Percentiles rank a stretch among this genome's conserved stretches.
These are phyloP conservation scores for Botrytis pseudocinerea DNA, from an alignment of 2,329 filamentous ascomycete species.

Conservation along the genomic window DNA sequence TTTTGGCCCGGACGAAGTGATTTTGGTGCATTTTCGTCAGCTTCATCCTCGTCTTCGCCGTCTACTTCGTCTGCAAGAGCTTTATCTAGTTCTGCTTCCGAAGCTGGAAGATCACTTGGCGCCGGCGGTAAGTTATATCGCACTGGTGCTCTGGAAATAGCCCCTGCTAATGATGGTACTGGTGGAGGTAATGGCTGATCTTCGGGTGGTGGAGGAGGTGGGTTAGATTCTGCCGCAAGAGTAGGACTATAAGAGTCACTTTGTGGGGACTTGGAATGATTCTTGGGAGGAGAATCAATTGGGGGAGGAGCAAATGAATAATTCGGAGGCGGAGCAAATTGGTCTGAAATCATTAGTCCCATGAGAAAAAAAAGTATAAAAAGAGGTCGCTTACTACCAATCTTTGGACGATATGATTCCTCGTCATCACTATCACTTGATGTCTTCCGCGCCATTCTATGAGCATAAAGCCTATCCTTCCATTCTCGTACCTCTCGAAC, in stretches of 20 bases:
- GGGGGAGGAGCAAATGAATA: conserved; percentile 60
- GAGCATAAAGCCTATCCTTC: conserved; percentile 78
- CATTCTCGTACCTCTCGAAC: conserved; percentile 78
- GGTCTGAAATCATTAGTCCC: conserved; percentile 45
- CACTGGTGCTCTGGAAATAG: conserved; percentile 76
- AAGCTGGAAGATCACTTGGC: conserved; percentile 52
- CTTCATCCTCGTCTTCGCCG: conserved; percentile 40
- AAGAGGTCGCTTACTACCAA: conserved; percentile 46
- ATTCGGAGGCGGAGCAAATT: conserved; percentile 60
- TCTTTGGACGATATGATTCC: conserved; percentile 45
- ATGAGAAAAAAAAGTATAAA: not conserved
- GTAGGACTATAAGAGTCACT: conserved; percentile 30
- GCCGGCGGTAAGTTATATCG: conserved; percentile 63
- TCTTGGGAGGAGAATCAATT: conserved; percentile 43
- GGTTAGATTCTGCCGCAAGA: conserved; percentile 30
- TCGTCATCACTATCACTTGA: conserved; percentile 48
- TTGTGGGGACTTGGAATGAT: conserved; percentile 44
- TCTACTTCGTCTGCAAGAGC: conserved; percentile 44
- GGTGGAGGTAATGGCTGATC: conserved; percentile 36
- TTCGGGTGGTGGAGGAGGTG: conserved; percentile 38
- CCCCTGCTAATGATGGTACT: conserved; percentile 45
- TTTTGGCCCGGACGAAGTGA: conserved; percentile 75
- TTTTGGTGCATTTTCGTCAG: conserved; percentile 47
- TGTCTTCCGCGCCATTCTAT: conserved; percentile 54
- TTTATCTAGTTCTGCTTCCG: conserved; percentile 53